These are phyloP conservation scores for Aspergillaceae sp. DNA, from an alignment of 2,329 filamentous ascomycete genomes.

Conservation along the genomic window DNA sequence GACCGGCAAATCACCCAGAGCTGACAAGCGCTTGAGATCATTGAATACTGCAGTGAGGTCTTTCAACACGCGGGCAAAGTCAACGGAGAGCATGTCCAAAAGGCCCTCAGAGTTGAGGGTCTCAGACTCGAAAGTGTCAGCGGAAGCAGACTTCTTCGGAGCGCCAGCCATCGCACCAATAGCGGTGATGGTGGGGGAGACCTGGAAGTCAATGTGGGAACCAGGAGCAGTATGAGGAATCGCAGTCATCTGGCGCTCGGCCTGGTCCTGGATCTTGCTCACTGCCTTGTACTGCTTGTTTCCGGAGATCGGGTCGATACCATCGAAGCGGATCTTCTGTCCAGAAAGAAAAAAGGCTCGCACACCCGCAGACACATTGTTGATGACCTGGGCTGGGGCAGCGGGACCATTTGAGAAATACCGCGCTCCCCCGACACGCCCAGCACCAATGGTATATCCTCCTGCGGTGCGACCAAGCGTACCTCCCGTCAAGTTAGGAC, in stretches of 20 bases:
- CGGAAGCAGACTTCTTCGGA: slow-evolving; percentile 19
- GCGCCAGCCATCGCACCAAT: slow-evolving; percentile 56
- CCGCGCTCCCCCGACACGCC: slow-evolving; percentile 60
- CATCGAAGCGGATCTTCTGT: slow-evolving; percentile 79
- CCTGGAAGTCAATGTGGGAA: slow-evolving; percentile 77
- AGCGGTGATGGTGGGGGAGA: slow-evolving; percentile 84
- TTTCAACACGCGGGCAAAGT: slow-evolving; percentile 80
- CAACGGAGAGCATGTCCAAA: slow-evolving; percentile 72
- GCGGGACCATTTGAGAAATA: slow-evolving; percentile 88
- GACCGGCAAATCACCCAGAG: slow-evolving; percentile 76
- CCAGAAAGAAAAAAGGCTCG: slow-evolving; percentile 89
- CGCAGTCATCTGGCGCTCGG: slow-evolving; percentile 57
- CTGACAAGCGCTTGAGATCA: slow-evolving; percentile 69
- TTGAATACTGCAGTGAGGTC: slow-evolving; percentile 71
- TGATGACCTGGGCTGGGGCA: slow-evolving; percentile 78
- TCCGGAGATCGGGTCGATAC: slow-evolving; percentile 57
- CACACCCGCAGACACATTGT: slow-evolving; percentile 90
- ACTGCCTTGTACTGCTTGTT: slow-evolving; percentile 72
- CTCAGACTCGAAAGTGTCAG: slow-evolving; percentile 36
- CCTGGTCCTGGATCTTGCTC: slow-evolving; percentile 65
- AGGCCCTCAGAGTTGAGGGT: slow-evolving; percentile 76
- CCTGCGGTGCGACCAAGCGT: slow-evolving; percentile 75
- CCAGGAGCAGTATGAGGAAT: slow-evolving; percentile 52
- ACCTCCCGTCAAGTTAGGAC: slow-evolving; percentile 86
- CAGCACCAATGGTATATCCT: slow-evolving; percentile 71